Percentiles rank a stretch among this genome's conserved stretches.
phyloP scores from a whole-genome alignment of 148 eudicot genomes.

The Cornus kousa region DNA sequence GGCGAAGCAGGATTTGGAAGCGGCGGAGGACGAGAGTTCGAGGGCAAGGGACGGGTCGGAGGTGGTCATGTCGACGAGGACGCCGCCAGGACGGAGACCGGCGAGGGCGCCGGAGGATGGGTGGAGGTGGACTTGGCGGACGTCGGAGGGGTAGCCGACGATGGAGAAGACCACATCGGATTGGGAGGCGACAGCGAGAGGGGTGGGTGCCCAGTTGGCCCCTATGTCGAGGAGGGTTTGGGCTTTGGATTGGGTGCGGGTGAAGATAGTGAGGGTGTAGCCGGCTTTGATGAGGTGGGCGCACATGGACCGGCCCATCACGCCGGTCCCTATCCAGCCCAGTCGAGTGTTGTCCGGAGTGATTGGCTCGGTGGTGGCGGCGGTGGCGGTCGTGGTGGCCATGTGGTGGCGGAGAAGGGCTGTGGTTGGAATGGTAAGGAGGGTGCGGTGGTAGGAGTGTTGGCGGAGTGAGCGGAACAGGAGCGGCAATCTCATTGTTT shows the following conservation, averaged over 20 bases:
- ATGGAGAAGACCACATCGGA: conserved; percentile 97
- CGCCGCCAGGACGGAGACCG: conserved; percentile 46
- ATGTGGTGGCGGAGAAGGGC: conserved; percentile 38
- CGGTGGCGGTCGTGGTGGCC: conserved; percentile 38
- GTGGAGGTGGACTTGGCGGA: conserved; percentile 66
- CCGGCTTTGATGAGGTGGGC: conserved; percentile 84
- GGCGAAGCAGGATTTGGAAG: conserved; percentile 37
- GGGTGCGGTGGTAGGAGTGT: conserved; percentile 15
- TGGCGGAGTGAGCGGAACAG: conserved; percentile 16
- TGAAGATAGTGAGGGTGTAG: conserved; percentile 78
- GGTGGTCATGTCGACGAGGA: conserved; percentile 92
- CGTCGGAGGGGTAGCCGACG: conserved; percentile 95
- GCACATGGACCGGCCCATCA: conserved; percentile 97
- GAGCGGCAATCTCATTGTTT: conserved; percentile 12
- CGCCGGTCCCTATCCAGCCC: conserved; percentile 98
- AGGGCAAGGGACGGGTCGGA: conserved; percentile 82
- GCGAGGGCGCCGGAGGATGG: conserved; percentile 51
- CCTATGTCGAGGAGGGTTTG: conserved; percentile 53
- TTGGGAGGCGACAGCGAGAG: conserved; percentile 55
- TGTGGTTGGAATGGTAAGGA: conserved; percentile 9
- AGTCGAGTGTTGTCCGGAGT: conserved; percentile 63
- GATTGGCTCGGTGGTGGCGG: conserved; percentile 35
- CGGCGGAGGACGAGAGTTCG: conserved; percentile 43
- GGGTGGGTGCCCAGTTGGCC: conserved; percentile 63
- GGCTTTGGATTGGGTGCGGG: conserved; percentile 85